phyloP scores from a whole-genome alignment of 2,329 filamentous ascomycete species.

The Seiridium unicorne region DNA sequence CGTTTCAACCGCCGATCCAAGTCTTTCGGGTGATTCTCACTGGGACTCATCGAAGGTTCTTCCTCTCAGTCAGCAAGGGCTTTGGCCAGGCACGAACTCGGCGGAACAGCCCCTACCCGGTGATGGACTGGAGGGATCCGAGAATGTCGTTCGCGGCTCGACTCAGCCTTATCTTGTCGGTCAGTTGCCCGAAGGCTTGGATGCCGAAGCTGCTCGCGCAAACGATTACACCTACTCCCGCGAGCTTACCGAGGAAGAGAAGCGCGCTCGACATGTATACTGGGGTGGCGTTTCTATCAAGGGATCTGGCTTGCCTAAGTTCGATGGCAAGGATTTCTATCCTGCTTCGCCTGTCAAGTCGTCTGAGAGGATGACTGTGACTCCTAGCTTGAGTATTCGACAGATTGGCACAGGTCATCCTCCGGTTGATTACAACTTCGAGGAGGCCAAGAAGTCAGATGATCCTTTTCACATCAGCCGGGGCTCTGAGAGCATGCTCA shows the following conservation, averaged over 20 bases:
- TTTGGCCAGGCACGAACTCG: neutral
- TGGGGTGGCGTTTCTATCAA: conserved; percentile 56
- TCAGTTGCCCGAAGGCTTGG: conserved; percentile 42
- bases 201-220: conserved; percentile 37
- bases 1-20: conserved; percentile 5
- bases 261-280: conserved; percentile 57
- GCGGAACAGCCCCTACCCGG: neutral
- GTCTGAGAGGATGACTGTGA: neutral
- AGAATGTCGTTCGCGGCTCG: neutral
- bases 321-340: conserved; percentile 65
- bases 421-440: conserved; percentile 13
- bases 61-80: neutral
- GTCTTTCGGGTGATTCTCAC: neutral
- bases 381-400: neutral
- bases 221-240: conserved; percentile 55
- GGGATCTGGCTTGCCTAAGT: conserved; percentile 57
- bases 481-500: conserved; percentile 18
- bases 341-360: conserved; percentile 51
- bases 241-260: conserved; percentile 57
- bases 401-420: conserved; percentile 9
- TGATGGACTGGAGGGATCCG: neutral
- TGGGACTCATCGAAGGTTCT: neutral
- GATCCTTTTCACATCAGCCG: conserved; percentile 25
- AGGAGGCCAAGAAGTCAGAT: conserved; percentile 19
- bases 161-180: conserved; percentile 55